Percentiles rank a stretch among this genome's conserved stretches.
phyloP scores from a whole-genome alignment of 805 yeast species.

The Kodamaea kaohsiungensis region DNA sequence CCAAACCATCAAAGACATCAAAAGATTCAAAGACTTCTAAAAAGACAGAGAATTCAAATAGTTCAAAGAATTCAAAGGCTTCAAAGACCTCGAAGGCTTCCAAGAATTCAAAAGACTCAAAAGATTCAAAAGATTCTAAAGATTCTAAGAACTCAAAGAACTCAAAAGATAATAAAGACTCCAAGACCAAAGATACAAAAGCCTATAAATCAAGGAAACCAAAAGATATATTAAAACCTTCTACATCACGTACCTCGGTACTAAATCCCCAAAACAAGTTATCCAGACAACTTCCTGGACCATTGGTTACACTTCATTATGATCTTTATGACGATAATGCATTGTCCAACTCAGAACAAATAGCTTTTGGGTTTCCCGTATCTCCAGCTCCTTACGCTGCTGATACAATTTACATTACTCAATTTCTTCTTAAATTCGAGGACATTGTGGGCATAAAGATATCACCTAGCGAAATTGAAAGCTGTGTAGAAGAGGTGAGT shows the following conservation, averaged over 20 bases:
- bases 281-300: constrained; percentile 41
- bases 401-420: constrained; percentile 34
- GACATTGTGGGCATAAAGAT: constrained; percentile 23
- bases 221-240: background rate
- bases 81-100: background rate
- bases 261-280: constrained; percentile 27
- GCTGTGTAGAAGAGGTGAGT: constrained; percentile 31
- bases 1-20: background rate
- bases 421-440: constrained; percentile 34
- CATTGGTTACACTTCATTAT: constrained; percentile 35
- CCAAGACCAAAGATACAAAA: background rate
- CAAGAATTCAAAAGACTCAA: background rate
- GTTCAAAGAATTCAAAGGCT: background rate
- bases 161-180: background rate
- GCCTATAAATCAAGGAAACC: background rate
- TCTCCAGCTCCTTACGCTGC: constrained; percentile 27
- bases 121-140: background rate
- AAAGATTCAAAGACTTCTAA: background rate
- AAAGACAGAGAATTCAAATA: background rate
- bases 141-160: background rate
- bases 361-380: constrained; percentile 39
- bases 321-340: constrained; percentile 40
- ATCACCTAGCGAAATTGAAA: constrained; percentile 34
- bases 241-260: constrained; percentile 30
- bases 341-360: constrained; percentile 17